Conservation (phyloP, 2,329 filamentous ascomycete species). For the Claviceps sp. region DNA sequence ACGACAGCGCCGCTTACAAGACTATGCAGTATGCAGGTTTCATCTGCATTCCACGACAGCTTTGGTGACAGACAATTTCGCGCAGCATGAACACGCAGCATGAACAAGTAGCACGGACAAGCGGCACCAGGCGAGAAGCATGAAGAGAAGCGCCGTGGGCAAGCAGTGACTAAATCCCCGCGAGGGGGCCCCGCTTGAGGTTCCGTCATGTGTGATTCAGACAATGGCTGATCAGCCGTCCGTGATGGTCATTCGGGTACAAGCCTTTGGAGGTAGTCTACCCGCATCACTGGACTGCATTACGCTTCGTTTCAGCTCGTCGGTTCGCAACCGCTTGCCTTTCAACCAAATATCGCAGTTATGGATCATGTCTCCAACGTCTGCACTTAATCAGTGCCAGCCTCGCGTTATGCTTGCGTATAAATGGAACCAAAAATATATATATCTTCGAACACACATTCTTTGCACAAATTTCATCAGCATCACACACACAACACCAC, state of each 20-base stretch:
- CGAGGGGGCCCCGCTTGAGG: neutral
- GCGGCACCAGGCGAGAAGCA: neutral
- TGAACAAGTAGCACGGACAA: too few relatives aligned
- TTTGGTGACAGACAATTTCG: neutral
- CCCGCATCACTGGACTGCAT: neutral
- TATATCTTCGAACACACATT: neutral
- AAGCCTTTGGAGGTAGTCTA: neutral
- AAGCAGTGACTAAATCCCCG: neutral
- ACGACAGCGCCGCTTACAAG: neutral
- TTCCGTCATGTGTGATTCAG: neutral
- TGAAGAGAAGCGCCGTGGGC: neutral
- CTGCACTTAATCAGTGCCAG: neutral
- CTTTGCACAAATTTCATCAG: neutral
- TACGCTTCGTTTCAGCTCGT: neutral
- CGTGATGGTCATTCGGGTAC: neutral
- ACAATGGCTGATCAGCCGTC: neutral
- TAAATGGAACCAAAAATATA: neutral
- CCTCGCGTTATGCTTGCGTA: neutral
- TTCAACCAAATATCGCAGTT: neutral
- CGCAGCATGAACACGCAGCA: too few relatives aligned
- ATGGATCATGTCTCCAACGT: neutral
- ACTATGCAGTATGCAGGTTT: neutral
- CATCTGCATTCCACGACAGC: neutral
- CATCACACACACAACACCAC: neutral
- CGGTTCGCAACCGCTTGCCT: too few relatives aligned